Base-by-base conservation (phyloP, 2,329 filamentous ascomycete species). In the Sporothrix protearum region DNA sequence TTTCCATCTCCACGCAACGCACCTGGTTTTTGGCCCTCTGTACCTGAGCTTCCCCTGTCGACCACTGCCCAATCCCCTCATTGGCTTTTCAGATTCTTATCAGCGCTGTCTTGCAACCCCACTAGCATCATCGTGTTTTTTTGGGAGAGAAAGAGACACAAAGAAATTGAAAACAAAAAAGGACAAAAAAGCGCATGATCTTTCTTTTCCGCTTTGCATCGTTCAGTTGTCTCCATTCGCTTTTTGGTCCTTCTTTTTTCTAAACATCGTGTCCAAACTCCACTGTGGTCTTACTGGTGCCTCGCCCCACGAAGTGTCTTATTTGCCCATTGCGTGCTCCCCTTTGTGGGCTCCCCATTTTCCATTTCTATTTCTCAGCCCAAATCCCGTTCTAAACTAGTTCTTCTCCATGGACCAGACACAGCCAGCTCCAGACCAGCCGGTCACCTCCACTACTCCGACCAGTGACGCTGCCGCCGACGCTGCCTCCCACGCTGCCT, bases 301-400 rank as follows among this genome's bases (percentile, higher is more conserved):
- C 61, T 9, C 39, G 64, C 47, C 64, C 64, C 64, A 53, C 64
- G 45, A 53, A 33, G 45, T 53, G 47, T 68, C 64, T 53, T 53
- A 25, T 55, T 68, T 53, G 30, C 64, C 22, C 42, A 33, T 49
- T 66, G 63, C 42, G 63, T 66, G 25, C 64, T n/a, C 66, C 66
- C 36, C 63, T 68, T 53, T 61, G 51, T 68, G 45, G 42, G 16
- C 45, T 49, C 64, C 45, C 12, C 16, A 47, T 47, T 47, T 47
- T 49, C 22, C 45, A 63, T 42, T 68, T 9, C 61, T 39, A 63
- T 42, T 68, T 9, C 61, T 39, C 30, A 39, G 45, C 33, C 55
- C 49, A 55, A 66, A 28, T 51, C 47, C 42, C 33, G 70, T 16
- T 55, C 71, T 71, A 71, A 61, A n/a, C 22, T 71, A 69, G 71